Base-by-base conservation (phyloP, 2,329 filamentous ascomycete genomes). In the Clarireedia monteithiana region DNA sequence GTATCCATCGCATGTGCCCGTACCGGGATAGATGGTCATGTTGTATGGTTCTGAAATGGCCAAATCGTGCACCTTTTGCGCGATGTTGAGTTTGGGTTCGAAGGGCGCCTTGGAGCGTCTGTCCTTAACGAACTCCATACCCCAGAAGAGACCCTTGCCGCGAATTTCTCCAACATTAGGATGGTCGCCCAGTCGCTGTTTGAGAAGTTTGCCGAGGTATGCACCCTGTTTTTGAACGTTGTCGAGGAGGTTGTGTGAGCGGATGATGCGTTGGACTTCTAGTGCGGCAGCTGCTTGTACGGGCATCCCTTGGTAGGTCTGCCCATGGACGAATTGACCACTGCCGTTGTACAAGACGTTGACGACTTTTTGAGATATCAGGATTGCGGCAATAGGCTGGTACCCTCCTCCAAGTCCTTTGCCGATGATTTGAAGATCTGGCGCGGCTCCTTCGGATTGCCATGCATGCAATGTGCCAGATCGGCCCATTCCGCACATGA, bases 381-480 rank as follows among this genome's bases (percentile, higher is more conserved):
- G 71, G 23, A 87, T 72, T 0, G 75, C 84, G 0, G 84, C 81
- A 7, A 87, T 74, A 0, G 83, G 77, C 42, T 76, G 75, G 59
- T 82, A 86, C 0, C 86, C 85, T 17, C 78, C 84, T 0, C 79
- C 83, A 0, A 89, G 73, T 0, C 81, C 82, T 66, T 89, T 89
- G 0, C 82, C 86, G 9, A 87, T 71, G 0, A 83, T 82, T 66
- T 85, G 78, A 4, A 89, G 75, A 63, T 89, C 85, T 0, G 85
- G 85, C 4, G 73, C 72, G 6, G 78, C 72, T 12, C 69, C 73
- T 50, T 80, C 74, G 38, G 76, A 70, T 62, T 82, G 74, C 77
- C 77, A 83, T 14, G 78, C 75, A 72, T 85, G 75, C 63, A 84
- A 64, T 58, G 69, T 76, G 3, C 78, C 79, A 3, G 71, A 72